phyloP scores from a whole-genome alignment of 2,329 filamentous ascomycete genomes.

The Acephala macrosclerotiorum region DNA sequence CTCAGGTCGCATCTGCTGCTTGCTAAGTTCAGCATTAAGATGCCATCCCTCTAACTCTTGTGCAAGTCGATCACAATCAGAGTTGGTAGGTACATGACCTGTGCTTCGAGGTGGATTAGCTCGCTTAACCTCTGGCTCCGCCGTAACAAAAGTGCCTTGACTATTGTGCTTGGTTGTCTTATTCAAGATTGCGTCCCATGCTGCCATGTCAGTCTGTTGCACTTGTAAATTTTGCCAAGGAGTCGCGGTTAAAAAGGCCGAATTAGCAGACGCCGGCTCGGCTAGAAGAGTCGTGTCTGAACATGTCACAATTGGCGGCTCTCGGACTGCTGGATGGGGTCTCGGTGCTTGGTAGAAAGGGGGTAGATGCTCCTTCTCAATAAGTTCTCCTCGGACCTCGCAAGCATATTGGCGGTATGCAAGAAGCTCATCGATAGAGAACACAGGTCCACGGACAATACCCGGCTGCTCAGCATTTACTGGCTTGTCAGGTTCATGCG shows the following conservation, averaged over 20 bases:
- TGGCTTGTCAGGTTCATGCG: not conserved
- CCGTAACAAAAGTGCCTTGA: not conserved
- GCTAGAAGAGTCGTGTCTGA: not conserved
- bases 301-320: too few species aligned
- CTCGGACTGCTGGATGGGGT: too few species aligned
- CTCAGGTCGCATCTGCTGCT: not conserved
- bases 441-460: not conserved
- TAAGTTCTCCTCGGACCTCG: not conserved
- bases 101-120: constrained; percentile 1
- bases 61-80: constrained; percentile 24
- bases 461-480: not conserved
- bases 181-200: constrained; percentile 5
- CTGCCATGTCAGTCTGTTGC: constrained; percentile 12
- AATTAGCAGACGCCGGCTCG: too few species aligned
- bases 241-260: too few species aligned
- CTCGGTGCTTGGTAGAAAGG: not conserved
- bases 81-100: constrained; percentile 21
- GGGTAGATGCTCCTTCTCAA: not conserved
- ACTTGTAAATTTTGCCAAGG: not conserved
- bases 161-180: not conserved
- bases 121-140: not conserved
- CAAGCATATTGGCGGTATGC: not conserved
- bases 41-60: not conserved
- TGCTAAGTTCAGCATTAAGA: not conserved
- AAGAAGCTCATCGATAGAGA: constrained; percentile 1